Evolutionary conservation across 2,329 filamentous ascomycete genomes (phyloP), one percentile per base, ranked within the genome.

Genomic region (Ophiostoma piceae): DNA sequence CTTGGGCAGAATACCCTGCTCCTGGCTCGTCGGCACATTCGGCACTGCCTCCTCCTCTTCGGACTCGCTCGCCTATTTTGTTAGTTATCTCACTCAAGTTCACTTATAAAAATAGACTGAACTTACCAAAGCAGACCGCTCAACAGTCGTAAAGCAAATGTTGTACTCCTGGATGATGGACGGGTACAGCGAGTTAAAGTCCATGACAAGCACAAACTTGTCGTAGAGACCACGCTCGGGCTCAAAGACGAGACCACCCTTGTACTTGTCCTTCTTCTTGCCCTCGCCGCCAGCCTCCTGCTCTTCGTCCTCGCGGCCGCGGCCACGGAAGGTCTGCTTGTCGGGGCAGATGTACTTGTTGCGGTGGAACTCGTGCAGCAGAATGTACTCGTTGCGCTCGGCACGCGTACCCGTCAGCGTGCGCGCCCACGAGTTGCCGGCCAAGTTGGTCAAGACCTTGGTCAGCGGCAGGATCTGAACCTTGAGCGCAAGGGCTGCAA

Each of bases 111-210:
- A n/a, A n/a, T n/a, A n/a, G n/a, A 29, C 26, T 29, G 26, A 29
- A 29, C 26, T 29, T 57, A 57, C 51, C 75, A 90, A 81, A 72
- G 86, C 83, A 57, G 86, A 84, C 75, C 95, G 86, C 72, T 98
- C 92, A 7, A 99, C 93, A 0, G 96, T 99, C 1, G 95, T 99
- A 80, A 99, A 99, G 83, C 96, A 99, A 75, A 99, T 99, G 80
- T 99, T 99, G 82, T 89, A 99, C 84, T 99, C 96, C 77, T 99
- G 96, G 72, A 99, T 99, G 77, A 99, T 98, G 77, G 92, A 97
- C 41, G 95, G 95, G 76, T 99, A 99, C 72, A 99, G 84, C 75
- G 94, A 97, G 85, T 99, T 99, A 84, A 99, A 99, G 83, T 99
- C 95, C 96, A 99, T 99, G 79, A 99, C 96, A 70, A 99, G 86